phyloP scores from a whole-genome alignment of 768 basidiomycete species.

The Auriscalpium vulgare region DNA sequence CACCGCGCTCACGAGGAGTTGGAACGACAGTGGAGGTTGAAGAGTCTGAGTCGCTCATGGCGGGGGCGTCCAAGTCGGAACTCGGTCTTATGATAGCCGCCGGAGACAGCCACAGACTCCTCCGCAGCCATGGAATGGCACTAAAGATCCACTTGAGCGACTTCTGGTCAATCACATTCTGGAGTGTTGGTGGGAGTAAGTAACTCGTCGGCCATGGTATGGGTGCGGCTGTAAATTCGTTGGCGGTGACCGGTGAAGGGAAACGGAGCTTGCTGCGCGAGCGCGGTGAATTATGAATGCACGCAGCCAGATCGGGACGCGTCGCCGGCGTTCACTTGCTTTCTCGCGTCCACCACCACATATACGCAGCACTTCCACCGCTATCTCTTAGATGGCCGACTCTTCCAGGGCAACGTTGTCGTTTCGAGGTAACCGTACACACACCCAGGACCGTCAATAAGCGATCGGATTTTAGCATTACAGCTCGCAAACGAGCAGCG shows the following conservation, averaged over 20 bases:
- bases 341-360: conserved; percentile 9
- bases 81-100: no score
- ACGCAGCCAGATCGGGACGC: not conserved
- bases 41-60: no score
- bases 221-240: conserved; percentile 10
- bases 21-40: no score
- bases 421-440: conserved; percentile 35
- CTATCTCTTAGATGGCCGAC: conserved; percentile 8
- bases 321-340: not conserved
- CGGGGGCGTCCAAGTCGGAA: no score
- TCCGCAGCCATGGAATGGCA: no score
- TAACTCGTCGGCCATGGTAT: conserved; percentile 49
- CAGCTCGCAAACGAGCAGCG: conserved; percentile 84
- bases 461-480: conserved; percentile 43
- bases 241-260: not conserved
- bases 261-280: not conserved
- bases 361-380: conserved; percentile 7
- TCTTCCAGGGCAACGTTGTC: conserved; percentile 16
- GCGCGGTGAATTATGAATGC: not conserved
- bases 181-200: conserved; percentile 82
- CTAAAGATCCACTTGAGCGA: conserved; percentile 97
- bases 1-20: no score
- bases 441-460: not conserved
- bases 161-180: conserved; percentile 91
- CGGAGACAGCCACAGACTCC: no score